Evolutionary conservation across 2,329 filamentous ascomycete species (phyloP), one percentile per base, ranked within the genome.

Genomic region (Ophiostoma sp.): DNA sequence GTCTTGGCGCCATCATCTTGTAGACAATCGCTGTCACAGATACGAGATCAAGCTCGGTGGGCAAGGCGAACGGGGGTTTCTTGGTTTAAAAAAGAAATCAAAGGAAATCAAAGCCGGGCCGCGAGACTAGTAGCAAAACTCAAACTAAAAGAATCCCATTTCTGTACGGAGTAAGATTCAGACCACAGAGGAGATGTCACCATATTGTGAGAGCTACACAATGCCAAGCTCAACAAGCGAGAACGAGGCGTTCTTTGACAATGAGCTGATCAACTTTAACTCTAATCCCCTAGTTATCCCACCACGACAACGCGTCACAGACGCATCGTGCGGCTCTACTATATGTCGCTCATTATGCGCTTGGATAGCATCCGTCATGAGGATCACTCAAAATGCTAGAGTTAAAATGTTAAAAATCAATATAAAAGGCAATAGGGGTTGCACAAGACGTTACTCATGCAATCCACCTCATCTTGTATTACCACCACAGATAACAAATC

Each of bases 91-190:
- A n/a, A 52, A 52, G 52, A 27, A 57, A 57, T 15, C 52, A 27
- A 27, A 57, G n/a, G 8, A 11, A 57, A 27, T 27, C 23, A 23
- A 57, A 13, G 52, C 52, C n/a, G 52, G 52, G n/a, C 52, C 44
- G 44, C 3, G n/a, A 57, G 52, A 57, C 52, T 57, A 54, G 48
- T 54, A 57, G 52, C 17, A 23, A 57, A 57, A 57, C 52, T 57
- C 52, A 57, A 57, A 57, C 36, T 39, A 48, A 48, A 48, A 48
- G 1, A 11, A 48, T 39, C 6, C n/a, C n/a, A n/a, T n/a, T n/a
- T n/a, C n/a, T n/a, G n/a, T n/a, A n/a, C n/a, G n/a, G n/a, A 13
- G 3, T 48, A 48, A 6, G 5, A 48, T 48, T 48, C 7, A 48
- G 20, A 6, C 20, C 44, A 3, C 15, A 48, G 44, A 48, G 7